phyloP scores from a whole-genome alignment of 1,284 basidiomycete genomes.

The Porogramme epimiltina region DNA sequence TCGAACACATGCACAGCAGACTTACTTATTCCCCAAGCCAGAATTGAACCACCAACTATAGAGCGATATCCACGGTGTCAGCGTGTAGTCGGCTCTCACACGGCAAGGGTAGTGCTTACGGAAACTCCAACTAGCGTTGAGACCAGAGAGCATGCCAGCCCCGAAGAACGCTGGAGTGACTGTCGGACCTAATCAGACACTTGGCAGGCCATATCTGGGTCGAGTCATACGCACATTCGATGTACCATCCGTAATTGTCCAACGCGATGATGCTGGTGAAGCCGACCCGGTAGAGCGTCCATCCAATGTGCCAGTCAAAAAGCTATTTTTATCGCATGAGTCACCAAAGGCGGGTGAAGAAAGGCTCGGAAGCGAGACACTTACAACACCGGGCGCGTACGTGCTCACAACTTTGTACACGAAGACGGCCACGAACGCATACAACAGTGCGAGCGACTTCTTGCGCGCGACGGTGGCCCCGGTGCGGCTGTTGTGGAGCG shows the following conservation, averaged over 20 bases:
- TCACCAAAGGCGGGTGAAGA: neutral
- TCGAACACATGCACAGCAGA: neutral
- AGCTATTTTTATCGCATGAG: constrained; percentile 32
- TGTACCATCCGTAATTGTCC: constrained; percentile 58
- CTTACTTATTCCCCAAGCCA: constrained; percentile 61
- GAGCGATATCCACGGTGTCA: neutral
- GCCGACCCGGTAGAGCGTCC: constrained; percentile 63
- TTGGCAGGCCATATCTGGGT: constrained; percentile 12
- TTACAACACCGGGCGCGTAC: constrained; percentile 59
- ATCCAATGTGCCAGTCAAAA: constrained; percentile 70
- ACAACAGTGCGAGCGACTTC: constrained; percentile 57
- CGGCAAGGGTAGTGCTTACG: constrained; percentile 34
- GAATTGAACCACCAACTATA: constrained; percentile 50
- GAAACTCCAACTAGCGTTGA: constrained; percentile 70
- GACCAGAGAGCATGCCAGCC: constrained; percentile 65
- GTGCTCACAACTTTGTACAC: constrained; percentile 56
- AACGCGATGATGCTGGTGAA: constrained; percentile 62
- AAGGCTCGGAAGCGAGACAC: constrained; percentile 13
- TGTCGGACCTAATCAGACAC: constrained; percentile 15
- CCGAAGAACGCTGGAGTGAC: constrained; percentile 71
- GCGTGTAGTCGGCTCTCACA: neutral
- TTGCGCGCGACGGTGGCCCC: constrained; percentile 56
- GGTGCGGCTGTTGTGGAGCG: constrained; percentile 54
- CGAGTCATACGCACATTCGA: constrained; percentile 41
- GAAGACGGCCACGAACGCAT: constrained; percentile 52